Evolutionary conservation across 2,329 filamentous ascomycete species (phyloP).

Genomic region (Fusarium nanum): DNA sequence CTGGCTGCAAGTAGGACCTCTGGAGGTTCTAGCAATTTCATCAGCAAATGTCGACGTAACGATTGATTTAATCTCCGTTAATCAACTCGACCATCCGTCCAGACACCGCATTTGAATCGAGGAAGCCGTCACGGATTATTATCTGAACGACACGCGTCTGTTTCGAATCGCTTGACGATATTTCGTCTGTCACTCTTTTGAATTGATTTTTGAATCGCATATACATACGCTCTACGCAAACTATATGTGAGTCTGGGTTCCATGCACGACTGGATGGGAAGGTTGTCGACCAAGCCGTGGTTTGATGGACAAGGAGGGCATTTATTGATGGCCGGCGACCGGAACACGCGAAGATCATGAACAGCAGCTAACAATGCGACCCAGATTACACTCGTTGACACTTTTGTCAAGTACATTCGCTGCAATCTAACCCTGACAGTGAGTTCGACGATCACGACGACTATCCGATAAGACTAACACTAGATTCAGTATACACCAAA

Average conservation of each 20-base stretch:
- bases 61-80: slow-evolving; percentile 46
- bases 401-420: slow-evolving; percentile 70
- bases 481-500: slow-evolving; percentile 34
- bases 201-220: slow-evolving; percentile 46
- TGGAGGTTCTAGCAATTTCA: slow-evolving; percentile 47
- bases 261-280: background rate
- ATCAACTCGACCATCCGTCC: slow-evolving; percentile 29
- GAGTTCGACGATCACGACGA: slow-evolving; percentile 26
- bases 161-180: slow-evolving; percentile 54
- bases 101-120: slow-evolving; percentile 30
- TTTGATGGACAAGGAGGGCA: background rate
- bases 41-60: slow-evolving; percentile 50
- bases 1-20: slow-evolving; percentile 46
- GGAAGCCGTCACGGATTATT: slow-evolving; percentile 39
- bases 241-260: slow-evolving; percentile 44
- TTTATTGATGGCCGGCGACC: background rate
- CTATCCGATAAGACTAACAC: slow-evolving; percentile 13
- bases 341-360: background rate
- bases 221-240: slow-evolving; percentile 48
- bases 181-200: slow-evolving; percentile 62
- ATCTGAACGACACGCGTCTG: slow-evolving; percentile 46
- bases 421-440: slow-evolving; percentile 62
- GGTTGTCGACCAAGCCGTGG: no score
- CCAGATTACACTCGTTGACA: slow-evolving; percentile 63
- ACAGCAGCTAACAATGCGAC: slow-evolving; percentile 19